These are phyloP conservation scores for Allodekkera sacchari DNA, from an alignment of 805 yeast species.

Conservation along the genomic window DNA sequence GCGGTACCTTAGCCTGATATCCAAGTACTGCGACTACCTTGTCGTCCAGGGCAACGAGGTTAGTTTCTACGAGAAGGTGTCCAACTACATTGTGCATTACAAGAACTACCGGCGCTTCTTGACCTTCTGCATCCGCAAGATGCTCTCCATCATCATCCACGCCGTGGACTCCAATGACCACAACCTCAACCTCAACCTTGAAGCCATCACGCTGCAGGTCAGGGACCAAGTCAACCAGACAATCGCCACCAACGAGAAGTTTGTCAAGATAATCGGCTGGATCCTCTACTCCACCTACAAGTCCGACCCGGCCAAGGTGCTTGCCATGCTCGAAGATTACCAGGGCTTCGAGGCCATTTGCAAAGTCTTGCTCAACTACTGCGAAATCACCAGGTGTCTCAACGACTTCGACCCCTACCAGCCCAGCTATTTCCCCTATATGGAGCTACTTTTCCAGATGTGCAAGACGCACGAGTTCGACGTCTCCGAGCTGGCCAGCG, in stretches of 20 bases:
- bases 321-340: slow-evolving; percentile 40
- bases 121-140: slow-evolving; percentile 41
- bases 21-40: slow-evolving; percentile 20
- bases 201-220: slow-evolving; percentile 8
- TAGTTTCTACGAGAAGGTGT: slow-evolving; percentile 17
- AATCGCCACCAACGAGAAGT: slow-evolving; percentile 20
- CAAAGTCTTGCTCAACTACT: slow-evolving; percentile 19
- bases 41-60: slow-evolving; percentile 13
- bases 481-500: slow-evolving; percentile 29
- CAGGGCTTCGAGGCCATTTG: slow-evolving; percentile 41
- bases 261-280: slow-evolving; percentile 26
- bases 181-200: slow-evolving; percentile 14
- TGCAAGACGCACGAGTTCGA: slow-evolving; percentile 42
- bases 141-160: slow-evolving; percentile 35
- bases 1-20: slow-evolving; percentile 22
- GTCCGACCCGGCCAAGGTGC: slow-evolving; percentile 16
- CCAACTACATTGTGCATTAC: slow-evolving; percentile 19
- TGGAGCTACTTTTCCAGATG: slow-evolving; percentile 48
- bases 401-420: slow-evolving; percentile 21
- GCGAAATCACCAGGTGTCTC: slow-evolving; percentile 28
- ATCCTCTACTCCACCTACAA: slow-evolving; percentile 15
- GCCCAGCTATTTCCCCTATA: slow-evolving; percentile 21
- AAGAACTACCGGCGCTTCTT: slow-evolving; percentile 27
- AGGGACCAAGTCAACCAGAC: slow-evolving; percentile 14
- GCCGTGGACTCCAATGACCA: slow-evolving; percentile 17